Evolutionary conservation across 768 basidiomycete species (phyloP), one percentile per base, ranked within the genome.

Genomic region (Gelatoporia subvermispora): DNA sequence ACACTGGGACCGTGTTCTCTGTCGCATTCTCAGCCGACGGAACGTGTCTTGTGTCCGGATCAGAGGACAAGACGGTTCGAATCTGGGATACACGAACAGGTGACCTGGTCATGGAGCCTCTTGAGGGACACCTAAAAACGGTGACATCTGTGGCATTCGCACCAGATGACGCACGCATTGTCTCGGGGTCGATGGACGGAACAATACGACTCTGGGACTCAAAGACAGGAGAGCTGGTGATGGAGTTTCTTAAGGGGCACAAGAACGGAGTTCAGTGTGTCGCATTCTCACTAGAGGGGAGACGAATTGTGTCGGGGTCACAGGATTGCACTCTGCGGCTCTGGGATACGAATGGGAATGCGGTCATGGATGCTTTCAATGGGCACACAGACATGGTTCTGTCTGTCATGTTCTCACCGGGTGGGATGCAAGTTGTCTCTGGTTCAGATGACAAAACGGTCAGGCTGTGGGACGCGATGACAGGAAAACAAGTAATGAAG

Each of bases 21-120:
- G 71, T 73, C 41, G 60, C 65, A 49, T 69, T 73, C 49, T 72
- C 71, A 15, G 72, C 73, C n/a, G 72, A 76, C 58, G 72, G 71
- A n/a, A n/a, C n/a, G n/a, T n/a, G n/a, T n/a, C n/a, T n/a, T n/a
- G n/a, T n/a, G n/a, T n/a, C n/a, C n/a, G 8, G 48, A 53, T 8
- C 25, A 21, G 16, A 25, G 25, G 4, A 28, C 34, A 35, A n/a
- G n/a, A n/a, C 51, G 51, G n/a, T 47, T 52, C n/a, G 52, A 53
- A 9, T 45, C 53, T 43, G 28, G 24, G 13, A 22, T 46, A 2
- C 41, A 50, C 41, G 24, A 41, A 24, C 25, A 50, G 16, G 52
- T 47, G 51, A 36, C 39, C 43, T 18, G 43, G 28, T 3, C 11
- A 8, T 43, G 24, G 13, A 28, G 48, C 43, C 47, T 24, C 63